These are phyloP conservation scores for Dunaliella primolecta DNA, from an alignment of 139 green algal genomes.

Conservation along the genomic window DNA sequence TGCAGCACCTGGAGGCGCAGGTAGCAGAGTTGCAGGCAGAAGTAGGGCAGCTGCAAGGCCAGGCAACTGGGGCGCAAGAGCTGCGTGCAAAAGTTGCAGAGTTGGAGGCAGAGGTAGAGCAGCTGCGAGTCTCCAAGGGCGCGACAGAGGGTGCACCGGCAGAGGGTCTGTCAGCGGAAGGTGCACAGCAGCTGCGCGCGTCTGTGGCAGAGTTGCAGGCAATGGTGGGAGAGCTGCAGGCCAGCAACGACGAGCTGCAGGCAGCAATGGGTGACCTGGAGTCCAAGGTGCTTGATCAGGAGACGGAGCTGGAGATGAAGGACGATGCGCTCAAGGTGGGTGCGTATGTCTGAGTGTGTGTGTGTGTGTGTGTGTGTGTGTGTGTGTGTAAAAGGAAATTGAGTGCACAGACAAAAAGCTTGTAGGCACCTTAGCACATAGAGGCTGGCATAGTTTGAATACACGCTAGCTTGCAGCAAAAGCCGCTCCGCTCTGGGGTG, in stretches of 20 bases:
- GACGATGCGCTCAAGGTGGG: slow-evolving; percentile 8
- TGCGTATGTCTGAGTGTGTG: background rate
- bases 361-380: background rate
- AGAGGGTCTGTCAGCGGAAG: too few relatives aligned
- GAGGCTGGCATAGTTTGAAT: too few relatives aligned
- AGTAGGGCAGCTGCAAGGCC: background rate
- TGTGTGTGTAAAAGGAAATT: too few relatives aligned
- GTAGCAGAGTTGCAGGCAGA: background rate
- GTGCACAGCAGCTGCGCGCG: background rate
- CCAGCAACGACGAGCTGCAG: background rate
- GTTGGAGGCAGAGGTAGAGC: background rate
- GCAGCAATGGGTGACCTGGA: background rate
- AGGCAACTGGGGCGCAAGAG: background rate
- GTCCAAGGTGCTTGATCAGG: slow-evolving; percentile 2
- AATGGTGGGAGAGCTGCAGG: background rate
- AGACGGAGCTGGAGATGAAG: slow-evolving; percentile 11
- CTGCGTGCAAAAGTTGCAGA: background rate
- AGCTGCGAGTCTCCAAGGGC: too few relatives aligned
- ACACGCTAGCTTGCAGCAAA: too few relatives aligned
- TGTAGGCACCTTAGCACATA: too few relatives aligned
- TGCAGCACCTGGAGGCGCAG: background rate
- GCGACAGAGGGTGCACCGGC: too few relatives aligned
- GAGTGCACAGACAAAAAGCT: too few relatives aligned
- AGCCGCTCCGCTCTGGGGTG: too few relatives aligned
- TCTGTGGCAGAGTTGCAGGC: background rate